Base-by-base conservation (phyloP, 148 eudicot genomes). In the Fagopyrum esculentum region DNA sequence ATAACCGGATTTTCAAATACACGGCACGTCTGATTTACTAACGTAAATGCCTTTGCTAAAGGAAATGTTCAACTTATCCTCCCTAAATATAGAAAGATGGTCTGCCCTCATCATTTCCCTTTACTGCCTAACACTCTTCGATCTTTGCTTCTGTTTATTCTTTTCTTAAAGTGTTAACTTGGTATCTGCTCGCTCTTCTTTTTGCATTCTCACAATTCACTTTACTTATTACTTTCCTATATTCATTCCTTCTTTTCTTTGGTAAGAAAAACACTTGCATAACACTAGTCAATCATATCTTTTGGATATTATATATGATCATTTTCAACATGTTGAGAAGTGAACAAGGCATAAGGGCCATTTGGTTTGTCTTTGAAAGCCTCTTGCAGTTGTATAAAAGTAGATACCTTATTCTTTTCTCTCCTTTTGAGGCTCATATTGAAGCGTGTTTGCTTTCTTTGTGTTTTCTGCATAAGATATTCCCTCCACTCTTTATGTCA, bases 401-500 rank as follows among this genome's bases (percentile, higher is more conserved):
- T 9, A 29, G 47, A 68, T 12, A 11, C 44, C 30, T 63, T 35
- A 45, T 70, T 70, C 51, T 70, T 69, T 44, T 70, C 73, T 70
- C 73, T 44, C 50, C 73, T 70, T 70, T 70, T 70, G 73, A 70
- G 73, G 45, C 70, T 64, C 45, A 43, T 26, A 8, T 9, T 43
- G 45, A 64, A 64, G 9, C 19, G 73, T 63, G 69, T 30, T 70
- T 70, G 73, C 73, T 44, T 70, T 70, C 73, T n/a, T 49, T 70
- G 29, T 70, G 44, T 70, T 16, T 45, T 22, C 51, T 45, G 73
- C 73, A 70, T 70, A 45, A 44, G 73, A 70, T 49, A 70, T 70
- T 70, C 73, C 22, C 73, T 44, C 50, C 49, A n/a, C 17, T 44
- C 54, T 45, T 72, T 82, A 79, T 74, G 84, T 82, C 84, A 82